Base-by-base conservation (phyloP, 208 protist species). In the Acanthamoeba castellanii region DNA sequence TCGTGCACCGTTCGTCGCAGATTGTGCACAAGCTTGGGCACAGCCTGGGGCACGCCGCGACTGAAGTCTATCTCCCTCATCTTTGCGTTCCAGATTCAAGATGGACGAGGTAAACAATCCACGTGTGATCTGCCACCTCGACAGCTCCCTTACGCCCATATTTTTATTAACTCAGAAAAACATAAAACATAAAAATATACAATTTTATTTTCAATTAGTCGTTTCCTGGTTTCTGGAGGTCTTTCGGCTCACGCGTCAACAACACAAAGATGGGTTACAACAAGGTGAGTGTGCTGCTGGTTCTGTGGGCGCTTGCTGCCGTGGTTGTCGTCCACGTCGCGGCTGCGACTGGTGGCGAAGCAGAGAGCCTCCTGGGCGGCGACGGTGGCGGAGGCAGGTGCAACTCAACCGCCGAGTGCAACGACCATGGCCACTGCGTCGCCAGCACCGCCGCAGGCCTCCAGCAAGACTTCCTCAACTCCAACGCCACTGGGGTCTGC, bases 351-450 rank as follows among this genome's bases (percentile, higher is more conserved):
- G n/a, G n/a, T n/a, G n/a, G n/a, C 18, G 57, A 7, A 27, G 57
- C 0, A 27, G 50, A 55, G 7, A 9, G 50, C 50, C 50, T 55
- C 57, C 9, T 7, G 14, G 22, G 57, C 52, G 7, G 57, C 20
- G 70, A 81, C 70, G 14, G 16, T 37, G 70, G 70, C n/a, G 70
- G 70, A 50, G 70, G 70, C 70, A 47, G 22, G 70, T 81, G 70
- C n/a, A 13, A 25, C 70, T n/a, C 70, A 5, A 27, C 30, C n/a
- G 0, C 70, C 16, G 70, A 81, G 22, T 81, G 70, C 70, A 30
- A 81, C 37, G n/a, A 34, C 20, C 34, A 81, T 14, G 70, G 37
- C 70, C 11, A 30, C 11, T 34, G 34, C 37, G 6, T 34, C n/a
- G 22, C n/a, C n/a, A 30, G 64, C n/a, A n/a, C 20, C n/a, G 25